Base-by-base conservation (phyloP, 495 filamentous ascomycete species). In the Chaetomium cochliodes region DNA sequence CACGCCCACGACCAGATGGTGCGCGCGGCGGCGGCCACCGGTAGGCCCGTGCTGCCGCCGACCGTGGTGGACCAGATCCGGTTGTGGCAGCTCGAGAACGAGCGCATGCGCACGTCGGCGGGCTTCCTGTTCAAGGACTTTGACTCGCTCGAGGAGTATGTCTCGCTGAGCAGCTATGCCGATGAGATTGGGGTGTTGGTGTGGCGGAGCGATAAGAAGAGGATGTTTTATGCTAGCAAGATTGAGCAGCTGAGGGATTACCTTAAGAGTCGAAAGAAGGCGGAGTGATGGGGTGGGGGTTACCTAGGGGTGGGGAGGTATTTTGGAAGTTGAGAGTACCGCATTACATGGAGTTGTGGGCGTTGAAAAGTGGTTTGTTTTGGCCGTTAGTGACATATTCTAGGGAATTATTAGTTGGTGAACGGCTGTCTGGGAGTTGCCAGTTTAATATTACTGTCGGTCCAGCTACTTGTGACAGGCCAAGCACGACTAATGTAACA, bases 11-110 rank as follows among this genome's bases (percentile, higher is more conserved):
- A 93, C 39, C 90, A 97, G 69, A 90, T 98, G 86, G 84, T 85
- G 51, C 91, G 91, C 65, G 80, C 84, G 62, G 79, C 80, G 6
- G 82, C 83, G 20, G 74, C 78, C 3, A 75, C 73, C 57, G 78
- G 84, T 11, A 79, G 82, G 20, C 87, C 90, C 18, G 80, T 96
- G 9, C 81, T 98, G 2, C 94, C 96, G 2, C 92, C 94, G 3
- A 98, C 96, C 0, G 96, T 98, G 28, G 91, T 97, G 49, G 94
- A 98, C 79, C 94, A 98, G 79, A 97, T 98, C 65, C 83, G 93
- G 7, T 84, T 98, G 12, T 98, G 94, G 94, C 94, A 98, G 79
- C 89, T 97, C 58, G 96, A 98, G 73, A 90, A 92, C 37, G 96
- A 98, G 73, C 84, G 94, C 57, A 93, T 98, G 81, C 88, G 88